Percentiles rank a stretch among this genome's conserved stretches.
Conservation (phyloP, 305 asterid genomes). For the Ajuga reptans region DNA sequence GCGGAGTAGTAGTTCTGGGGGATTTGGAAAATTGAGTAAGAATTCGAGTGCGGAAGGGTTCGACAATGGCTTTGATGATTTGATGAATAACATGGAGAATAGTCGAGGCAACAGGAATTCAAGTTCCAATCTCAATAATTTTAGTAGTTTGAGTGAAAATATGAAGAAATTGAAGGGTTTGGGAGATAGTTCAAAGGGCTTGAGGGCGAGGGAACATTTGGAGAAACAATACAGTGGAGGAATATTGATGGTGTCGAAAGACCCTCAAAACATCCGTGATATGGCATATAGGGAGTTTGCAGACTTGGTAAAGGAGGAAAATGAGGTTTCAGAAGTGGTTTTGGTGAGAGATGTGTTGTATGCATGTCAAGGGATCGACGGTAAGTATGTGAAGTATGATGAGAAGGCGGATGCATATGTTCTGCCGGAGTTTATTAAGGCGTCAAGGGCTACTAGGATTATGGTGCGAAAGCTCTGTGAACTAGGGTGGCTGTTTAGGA, state of each 20-base stretch:
- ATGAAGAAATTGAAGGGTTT: slow-evolving; percentile 31
- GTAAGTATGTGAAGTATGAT: slow-evolving; percentile 67
- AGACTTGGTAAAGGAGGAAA: slow-evolving; percentile 67
- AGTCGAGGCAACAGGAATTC: slow-evolving; percentile 22
- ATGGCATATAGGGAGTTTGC: slow-evolving; percentile 71
- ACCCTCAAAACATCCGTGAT: slow-evolving; percentile 74
- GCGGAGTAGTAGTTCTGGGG: slow-evolving; percentile 24
- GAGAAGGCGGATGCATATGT: slow-evolving; percentile 58
- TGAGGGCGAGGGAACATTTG: slow-evolving; percentile 38
- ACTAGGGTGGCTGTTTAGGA: slow-evolving; percentile 91
- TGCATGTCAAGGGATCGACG: slow-evolving; percentile 94
- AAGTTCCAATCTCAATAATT: slow-evolving; percentile 17
- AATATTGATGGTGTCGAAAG: slow-evolving; percentile 64
- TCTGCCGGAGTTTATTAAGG: slow-evolving; percentile 57
- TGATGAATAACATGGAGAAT: slow-evolving; percentile 24
- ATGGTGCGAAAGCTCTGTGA: slow-evolving; percentile 82
- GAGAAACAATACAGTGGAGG: slow-evolving; percentile 68
- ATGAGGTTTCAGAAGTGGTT: slow-evolving; percentile 71
- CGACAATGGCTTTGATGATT: slow-evolving; percentile 29
- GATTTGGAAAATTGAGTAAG: slow-evolving; percentile 30
- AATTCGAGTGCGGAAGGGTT: slow-evolving; percentile 27
- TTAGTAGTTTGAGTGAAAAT: slow-evolving; percentile 24
- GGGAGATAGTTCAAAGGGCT: slow-evolving; percentile 29
- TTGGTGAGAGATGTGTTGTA: slow-evolving; percentile 90
- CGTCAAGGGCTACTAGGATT: slow-evolving; percentile 58